These are phyloP conservation scores for Nepenthes alata DNA, from an alignment of 179 eudicot species.

Conservation along the genomic window DNA sequence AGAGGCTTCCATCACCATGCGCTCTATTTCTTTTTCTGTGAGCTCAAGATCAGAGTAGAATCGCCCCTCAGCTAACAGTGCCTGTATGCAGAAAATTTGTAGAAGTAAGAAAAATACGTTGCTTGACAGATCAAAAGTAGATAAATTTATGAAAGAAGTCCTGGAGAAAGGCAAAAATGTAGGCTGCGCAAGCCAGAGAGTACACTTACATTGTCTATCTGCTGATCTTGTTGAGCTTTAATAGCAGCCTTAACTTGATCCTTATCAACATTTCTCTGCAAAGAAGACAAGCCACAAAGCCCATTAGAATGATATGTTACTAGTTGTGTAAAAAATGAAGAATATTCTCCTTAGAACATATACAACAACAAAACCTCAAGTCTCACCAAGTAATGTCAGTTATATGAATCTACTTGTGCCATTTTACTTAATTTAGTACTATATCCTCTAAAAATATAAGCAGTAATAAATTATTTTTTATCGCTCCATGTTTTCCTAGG, in stretches of 20 bases:
- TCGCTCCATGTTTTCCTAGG: no score
- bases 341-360: no score
- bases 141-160: background rate
- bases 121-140: background rate
- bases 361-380: no score
- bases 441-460: no score
- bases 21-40: conserved; percentile 92
- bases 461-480: no score
- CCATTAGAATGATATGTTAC: background rate
- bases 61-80: conserved; percentile 80
- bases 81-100: conserved; percentile 30
- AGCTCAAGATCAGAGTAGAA: conserved; percentile 95
- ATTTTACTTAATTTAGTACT: no score
- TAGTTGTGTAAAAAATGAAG: background rate
- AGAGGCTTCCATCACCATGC: conserved; percentile 98
- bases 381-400: no score
- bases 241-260: conserved; percentile 98
- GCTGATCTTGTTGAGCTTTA: conserved; percentile 97
- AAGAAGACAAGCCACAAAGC: background rate
- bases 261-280: conserved; percentile 69
- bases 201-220: conserved; percentile 67
- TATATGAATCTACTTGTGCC: no score
- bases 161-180: no score
- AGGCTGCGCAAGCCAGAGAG: background rate
- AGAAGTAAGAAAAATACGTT: background rate